Evolutionary conservation across 345 rosid genomes (phyloP), one percentile per base, ranked within the genome.

Genomic region (Eucalyptus erythrocorys): DNA sequence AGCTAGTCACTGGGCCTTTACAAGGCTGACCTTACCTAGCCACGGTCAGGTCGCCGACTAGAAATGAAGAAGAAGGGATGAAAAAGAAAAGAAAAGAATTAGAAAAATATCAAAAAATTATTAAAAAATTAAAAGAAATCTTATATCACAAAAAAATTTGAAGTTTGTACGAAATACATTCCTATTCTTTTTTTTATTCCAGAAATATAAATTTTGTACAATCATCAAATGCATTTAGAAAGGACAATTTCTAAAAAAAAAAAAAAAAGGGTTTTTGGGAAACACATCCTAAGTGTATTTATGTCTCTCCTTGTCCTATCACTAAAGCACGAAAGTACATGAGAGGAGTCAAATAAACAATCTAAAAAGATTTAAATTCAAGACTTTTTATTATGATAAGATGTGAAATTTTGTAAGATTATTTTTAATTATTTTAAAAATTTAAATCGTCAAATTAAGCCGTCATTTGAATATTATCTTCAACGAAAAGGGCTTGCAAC

Each of bases 1-100:
- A 19, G 55, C 0, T 0, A 0, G 55, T 50, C 22, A 50, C 0
- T 17, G 0, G 22, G 55, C 22, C 55, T 50, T 1, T 3, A 0
- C 9, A 10, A 51, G 55, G 24, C 55, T 3, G 4, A 7, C 55
- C 55, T 51, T 10, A 19, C 55, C 55, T 51, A 51, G 55, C 24
- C 22, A 51, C 2, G 0, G 9, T 51, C 9, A 17, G 1, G 55
- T 51, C 0, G 24, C 22, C 55, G 0, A 51, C 55, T 3, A 51
- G 9, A 51, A 19, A 51, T 51, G 24, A 51, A 51, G 24, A 51
- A 51, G 9, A 51, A 51, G 8, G 24, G 24, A 51, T 51, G 0
- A 51, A 51, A 50, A 51, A 17, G 2, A 51, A 50, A 17, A 50
- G 1, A 50, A 51, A 51, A 51, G 24, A 51, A 51, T 51, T 51